Base-by-base conservation (phyloP, 768 basidiomycete genomes). In the Solioccasus polychromus region DNA sequence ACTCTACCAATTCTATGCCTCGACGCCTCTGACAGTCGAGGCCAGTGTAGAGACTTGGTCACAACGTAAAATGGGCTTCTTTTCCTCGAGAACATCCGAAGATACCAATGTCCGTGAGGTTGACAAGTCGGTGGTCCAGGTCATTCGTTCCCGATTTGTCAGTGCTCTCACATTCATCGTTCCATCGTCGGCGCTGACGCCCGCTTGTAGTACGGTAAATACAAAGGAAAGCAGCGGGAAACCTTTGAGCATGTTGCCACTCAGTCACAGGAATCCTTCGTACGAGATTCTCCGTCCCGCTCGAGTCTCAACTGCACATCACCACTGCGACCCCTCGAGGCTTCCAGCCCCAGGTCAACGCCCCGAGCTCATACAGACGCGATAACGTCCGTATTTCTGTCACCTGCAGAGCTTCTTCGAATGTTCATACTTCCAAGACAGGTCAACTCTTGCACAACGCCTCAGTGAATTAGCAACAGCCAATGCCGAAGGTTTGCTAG, bases 391-490 rank as follows among this genome's bases (percentile, higher is more conserved):
- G 74, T 70, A 24, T 48, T 55, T 38, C 7, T 18, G n/a, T 34
- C 42, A 51, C 45, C 35, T 46, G 28, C 29, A 42, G 34, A 25
- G 37, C 31, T 51, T 41, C 56, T n/a, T 45, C 47, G 18, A 42
- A 29, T 15, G 35, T 45, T 51, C 34, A 50, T 41, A 19, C 44
- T 50, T 54, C 39, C 14, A 39, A 43, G 35, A 48, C 40, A 92
- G 88, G 45, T 71, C 80, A 49, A 85, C 85, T 19, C 75, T 92
- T 51, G 88, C 89, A 15, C 83, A 90, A 68, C 77, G 86, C 47
- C 74, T 92, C 52, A 80, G 88, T 50, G 90, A 92, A 63, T 70
- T 92, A 45, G 87, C 89, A 14, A 64, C 76, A 18, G 88, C 90
- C 26, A 89, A 92, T 62, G 76, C 83, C 6, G 82, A 92, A 58